Conservation (phyloP, 306 rosid species). For the Vigna unguiculata region DNA sequence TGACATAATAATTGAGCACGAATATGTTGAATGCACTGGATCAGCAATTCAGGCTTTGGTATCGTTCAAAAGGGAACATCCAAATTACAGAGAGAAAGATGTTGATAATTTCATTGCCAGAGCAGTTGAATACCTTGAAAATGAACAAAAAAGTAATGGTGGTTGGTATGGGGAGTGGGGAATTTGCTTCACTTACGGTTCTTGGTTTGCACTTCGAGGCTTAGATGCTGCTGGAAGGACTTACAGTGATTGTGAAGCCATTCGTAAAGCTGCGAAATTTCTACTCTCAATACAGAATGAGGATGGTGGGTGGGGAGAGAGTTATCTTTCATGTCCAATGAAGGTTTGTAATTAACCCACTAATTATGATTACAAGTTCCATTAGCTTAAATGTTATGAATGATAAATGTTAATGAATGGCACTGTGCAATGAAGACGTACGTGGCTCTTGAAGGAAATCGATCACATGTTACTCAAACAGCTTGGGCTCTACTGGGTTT, state of each 20-base stretch:
- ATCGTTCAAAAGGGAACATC: conserved; percentile 41
- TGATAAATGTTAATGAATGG: too few relatives aligned
- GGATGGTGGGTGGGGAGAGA: conserved; percentile 75
- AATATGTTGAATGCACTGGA: conserved; percentile 53
- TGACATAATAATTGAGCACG: conserved; percentile 44
- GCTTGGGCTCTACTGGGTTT: conserved; percentile 28
- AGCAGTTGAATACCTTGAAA: conserved; percentile 37
- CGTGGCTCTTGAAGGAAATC: conserved; percentile 26
- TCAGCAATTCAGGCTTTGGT: conserved; percentile 46
- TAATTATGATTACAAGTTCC: background rate
- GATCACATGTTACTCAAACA: conserved; percentile 17
- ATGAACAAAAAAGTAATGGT: conserved; percentile 41
- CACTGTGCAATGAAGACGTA: background rate
- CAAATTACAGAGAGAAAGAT: conserved; percentile 43
- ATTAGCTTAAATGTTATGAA: background rate
- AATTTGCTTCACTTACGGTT: conserved; percentile 56
- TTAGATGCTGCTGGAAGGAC: conserved; percentile 55
- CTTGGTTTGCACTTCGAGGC: conserved; percentile 62
- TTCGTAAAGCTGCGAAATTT: conserved; percentile 53
- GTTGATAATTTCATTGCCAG: conserved; percentile 30
- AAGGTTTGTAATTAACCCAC: conserved; percentile 29
- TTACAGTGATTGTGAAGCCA: conserved; percentile 43
- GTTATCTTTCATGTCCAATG: conserved; percentile 55
- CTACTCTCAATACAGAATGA: conserved; percentile 52
- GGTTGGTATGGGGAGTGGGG: conserved; percentile 57